A percentile compares a stretch with the other conserved stretches of the same genome.
Evolutionary conservation across 371 early-diverging fungal genomes (phyloP).

Genomic region (Mortierella sp.): DNA sequence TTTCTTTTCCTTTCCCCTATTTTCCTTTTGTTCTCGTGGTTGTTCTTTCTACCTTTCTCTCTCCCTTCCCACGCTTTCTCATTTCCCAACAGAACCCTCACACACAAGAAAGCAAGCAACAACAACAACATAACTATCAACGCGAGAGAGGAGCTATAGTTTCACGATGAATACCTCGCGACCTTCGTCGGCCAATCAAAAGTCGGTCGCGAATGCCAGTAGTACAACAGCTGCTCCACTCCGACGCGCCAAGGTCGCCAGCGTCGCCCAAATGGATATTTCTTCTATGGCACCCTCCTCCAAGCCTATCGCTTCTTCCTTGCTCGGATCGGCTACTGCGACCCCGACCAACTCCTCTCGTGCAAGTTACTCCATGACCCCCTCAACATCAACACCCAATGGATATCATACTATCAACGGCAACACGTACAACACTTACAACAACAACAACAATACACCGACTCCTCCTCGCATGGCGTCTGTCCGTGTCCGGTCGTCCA

Average conservation of each 20-base stretch:
- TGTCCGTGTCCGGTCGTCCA: conserved; percentile 29
- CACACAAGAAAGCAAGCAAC: neutral
- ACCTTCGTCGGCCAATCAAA: conserved; percentile 39
- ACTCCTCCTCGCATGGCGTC: conserved; percentile 21
- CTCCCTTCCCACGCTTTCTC: neutral
- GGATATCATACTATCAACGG: conserved; percentile 11
- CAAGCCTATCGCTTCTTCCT: conserved; percentile 9
- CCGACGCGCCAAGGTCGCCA: conserved; percentile 42
- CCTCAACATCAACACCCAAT: conserved; percentile 6
- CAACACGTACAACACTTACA: neutral
- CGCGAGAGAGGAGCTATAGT: neutral
- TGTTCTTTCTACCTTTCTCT: neutral
- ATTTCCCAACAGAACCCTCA: neutral
- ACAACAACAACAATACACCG: conserved; percentile 7
- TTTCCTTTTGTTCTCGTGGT: neutral
- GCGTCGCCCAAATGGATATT: conserved; percentile 45
- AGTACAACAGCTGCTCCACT: conserved; percentile 14
- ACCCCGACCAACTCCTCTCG: conserved; percentile 16
- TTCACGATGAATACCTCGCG: conserved; percentile 42
- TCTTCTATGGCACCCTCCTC: conserved; percentile 16
- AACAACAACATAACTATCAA: neutral
- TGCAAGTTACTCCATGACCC: neutral
- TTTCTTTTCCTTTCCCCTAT: neutral
- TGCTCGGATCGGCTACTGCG: conserved; percentile 12
- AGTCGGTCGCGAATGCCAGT: neutral